Evolutionary conservation across 192 early-diverging fungal genomes (phyloP).

Genomic region (Helicostylum pulchrum): DNA sequence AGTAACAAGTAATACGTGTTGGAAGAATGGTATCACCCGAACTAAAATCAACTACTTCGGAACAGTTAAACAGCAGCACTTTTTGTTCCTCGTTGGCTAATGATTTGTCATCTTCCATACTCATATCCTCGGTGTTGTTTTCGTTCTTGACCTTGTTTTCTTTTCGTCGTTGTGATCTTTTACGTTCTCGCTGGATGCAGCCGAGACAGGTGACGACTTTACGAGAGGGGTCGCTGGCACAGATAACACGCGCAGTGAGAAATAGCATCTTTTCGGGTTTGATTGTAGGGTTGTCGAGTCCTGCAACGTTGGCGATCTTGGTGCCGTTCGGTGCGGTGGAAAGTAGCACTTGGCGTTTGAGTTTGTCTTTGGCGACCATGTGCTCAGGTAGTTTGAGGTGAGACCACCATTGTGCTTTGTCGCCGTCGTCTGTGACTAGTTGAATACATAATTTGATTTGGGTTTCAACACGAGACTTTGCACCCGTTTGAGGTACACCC

Average conservation of each 20-base stretch:
- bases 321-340: conserved; percentile 12
- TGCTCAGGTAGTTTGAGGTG: conserved; percentile 85
- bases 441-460: conserved; percentile 91
- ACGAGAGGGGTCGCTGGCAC: conserved; percentile 77
- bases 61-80: conserved; percentile 88
- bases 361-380: conserved; percentile 80
- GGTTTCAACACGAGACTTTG: conserved; percentile 91
- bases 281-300: conserved; percentile 21
- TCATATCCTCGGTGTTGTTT: conserved; percentile 8
- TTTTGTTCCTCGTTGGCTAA: conserved; percentile 73
- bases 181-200: conserved; percentile 81
- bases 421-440: conserved; percentile 69
- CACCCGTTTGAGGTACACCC: conserved; percentile 54
- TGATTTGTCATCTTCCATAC: conserved; percentile 51
- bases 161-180: conserved; percentile 61
- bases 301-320: conserved; percentile 10
- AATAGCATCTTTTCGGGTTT: conserved; percentile 44
- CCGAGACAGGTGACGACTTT: conserved; percentile 77
- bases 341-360: conserved; percentile 33
- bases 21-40: conserved; percentile 88
- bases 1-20: conserved; percentile 97
- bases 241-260: conserved; percentile 80
- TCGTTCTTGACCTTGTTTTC: conserved; percentile 42
- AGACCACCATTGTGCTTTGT: conserved; percentile 75
- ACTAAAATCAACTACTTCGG: conserved; percentile 81